Evolutionary conservation across 129 eudicot genomes (phyloP), one percentile per base, ranked within the genome.

Genomic region (Tanacetum coccineum): DNA sequence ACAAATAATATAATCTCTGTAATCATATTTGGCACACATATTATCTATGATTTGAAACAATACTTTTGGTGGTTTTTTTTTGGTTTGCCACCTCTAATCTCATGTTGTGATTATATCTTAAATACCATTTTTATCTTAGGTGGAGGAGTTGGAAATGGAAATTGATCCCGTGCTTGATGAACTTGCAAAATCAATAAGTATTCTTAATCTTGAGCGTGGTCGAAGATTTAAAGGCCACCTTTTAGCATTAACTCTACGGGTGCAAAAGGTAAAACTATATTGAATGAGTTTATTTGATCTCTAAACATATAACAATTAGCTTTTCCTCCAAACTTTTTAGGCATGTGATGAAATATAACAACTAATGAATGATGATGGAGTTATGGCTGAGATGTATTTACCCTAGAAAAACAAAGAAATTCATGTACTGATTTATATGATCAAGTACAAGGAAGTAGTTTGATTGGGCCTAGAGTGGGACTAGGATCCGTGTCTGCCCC

Each of bases 351-450:
- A 94, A 81, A 94, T 94, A 48, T 96, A 94, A 46, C 99, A 94
- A 72, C 83, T 94, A 20, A 94, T 94, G 99, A 87, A 94, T 62
- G 99, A 94, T 70, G 99, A 94, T 66, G 96, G 97, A 22, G 99
- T 89, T 68, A 94, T 94, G 99, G 96, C 99, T 46, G 99, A 89
- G 87, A 94, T 94, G 99, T 94, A 94, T 76, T 66, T 94, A 74
- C 89, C 99, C 13, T 95, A 94, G 72, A 94, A 94, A 76, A 94
- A 89, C 87, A 80, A 78, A 86, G 85, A 73, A 79, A 66, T 72
- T 36, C 77, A 21, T 73, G 77, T 61, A 77, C 46, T 60, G 97
- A 94, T 63, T 17, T 72, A 62, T 78, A 80, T 59, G 83, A 84
- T 71, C 89, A 76, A 70, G 68, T 59, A 19, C 89, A 71, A 64